These are phyloP conservation scores for Trichomonas vaginalis DNA, from an alignment of 208 protist genomes.

Conservation along the genomic window DNA sequence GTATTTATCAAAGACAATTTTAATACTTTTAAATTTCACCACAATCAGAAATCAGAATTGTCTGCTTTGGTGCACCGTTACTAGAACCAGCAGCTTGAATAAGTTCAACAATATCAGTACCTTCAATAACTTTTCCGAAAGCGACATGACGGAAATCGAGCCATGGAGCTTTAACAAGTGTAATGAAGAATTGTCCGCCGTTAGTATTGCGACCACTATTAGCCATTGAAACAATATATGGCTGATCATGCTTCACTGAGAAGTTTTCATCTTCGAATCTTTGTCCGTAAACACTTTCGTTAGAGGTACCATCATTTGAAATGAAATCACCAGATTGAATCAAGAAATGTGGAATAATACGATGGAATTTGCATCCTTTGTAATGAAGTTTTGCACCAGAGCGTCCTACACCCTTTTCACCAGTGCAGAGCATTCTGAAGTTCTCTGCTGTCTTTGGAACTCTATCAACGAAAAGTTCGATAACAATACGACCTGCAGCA, in stretches of 20 bases:
- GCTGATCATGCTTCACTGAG: constrained; percentile 3
- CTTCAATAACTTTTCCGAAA: constrained; percentile 53
- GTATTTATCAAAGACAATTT: not conserved
- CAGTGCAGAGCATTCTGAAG: constrained; percentile 16
- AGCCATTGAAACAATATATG: constrained; percentile 58
- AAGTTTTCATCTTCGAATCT: constrained; percentile 48
- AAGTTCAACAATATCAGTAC: constrained; percentile 42
- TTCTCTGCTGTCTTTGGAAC: constrained; percentile 20
- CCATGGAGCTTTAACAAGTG: constrained; percentile 40
- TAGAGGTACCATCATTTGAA: constrained; percentile 50
- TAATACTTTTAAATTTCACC: not conserved
- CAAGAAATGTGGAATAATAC: constrained; percentile 59
- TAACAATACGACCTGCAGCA: not conserved
- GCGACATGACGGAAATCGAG: constrained; percentile 53
- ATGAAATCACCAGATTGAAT: constrained; percentile 48
- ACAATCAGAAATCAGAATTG: constrained; percentile 1
- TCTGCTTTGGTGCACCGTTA: constrained; percentile 13
- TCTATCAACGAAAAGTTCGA: not conserved
- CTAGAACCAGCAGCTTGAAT: constrained; percentile 36
- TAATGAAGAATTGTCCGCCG: constrained; percentile 57
- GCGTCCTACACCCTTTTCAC: constrained; percentile 24
- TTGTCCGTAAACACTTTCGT: constrained; percentile 44
- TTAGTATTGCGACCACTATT: constrained; percentile 56
- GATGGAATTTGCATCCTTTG: constrained; percentile 50
- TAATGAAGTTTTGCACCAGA: constrained; percentile 41